Percentiles rank a stretch among this genome's conserved stretches.
Evolutionary conservation across 2,329 filamentous ascomycete species (phyloP).

Genomic region (Septoria linicola): DNA sequence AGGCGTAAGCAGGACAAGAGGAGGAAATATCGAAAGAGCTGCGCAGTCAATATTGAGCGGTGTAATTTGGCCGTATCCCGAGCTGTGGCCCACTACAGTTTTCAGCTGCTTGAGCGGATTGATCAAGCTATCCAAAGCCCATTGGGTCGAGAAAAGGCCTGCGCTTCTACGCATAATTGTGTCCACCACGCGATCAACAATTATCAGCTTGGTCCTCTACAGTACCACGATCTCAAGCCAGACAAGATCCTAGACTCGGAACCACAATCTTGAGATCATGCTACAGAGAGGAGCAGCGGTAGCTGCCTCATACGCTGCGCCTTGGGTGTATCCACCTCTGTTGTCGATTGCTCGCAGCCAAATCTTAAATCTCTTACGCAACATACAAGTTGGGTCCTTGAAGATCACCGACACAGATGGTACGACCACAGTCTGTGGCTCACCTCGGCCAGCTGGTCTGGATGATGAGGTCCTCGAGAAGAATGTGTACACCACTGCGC

Average conservation of each 20-base stretch:
- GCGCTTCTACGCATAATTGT: no score
- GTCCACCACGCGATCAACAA: no score
- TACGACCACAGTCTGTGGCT: constrained; percentile 47
- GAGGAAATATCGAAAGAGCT: no score
- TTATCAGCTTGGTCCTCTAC: not conserved
- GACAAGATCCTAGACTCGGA: not conserved
- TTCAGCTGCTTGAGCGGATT: no score
- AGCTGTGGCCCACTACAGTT: no score
- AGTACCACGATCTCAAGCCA: not conserved
- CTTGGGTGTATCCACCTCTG: constrained; percentile 50
- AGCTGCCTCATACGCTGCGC: constrained; percentile 44
- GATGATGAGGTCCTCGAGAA: constrained; percentile 39
- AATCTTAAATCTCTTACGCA: constrained; percentile 47
- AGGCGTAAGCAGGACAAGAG: no score
- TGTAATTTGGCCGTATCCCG: no score
- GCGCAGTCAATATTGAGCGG: no score
- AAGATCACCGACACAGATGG: constrained; percentile 46
- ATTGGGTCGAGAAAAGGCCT: no score
- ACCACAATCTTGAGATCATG: not conserved
- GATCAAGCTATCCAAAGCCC: no score
- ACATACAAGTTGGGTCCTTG: constrained; percentile 49
- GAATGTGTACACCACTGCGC: constrained; percentile 41
- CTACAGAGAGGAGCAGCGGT: constrained; percentile 8
- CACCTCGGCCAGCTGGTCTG: constrained; percentile 27
- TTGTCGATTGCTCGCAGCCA: constrained; percentile 48